Evolutionary conservation across 2,329 filamentous ascomycete species (phyloP).

Genomic region (Arthrobotrys iridis): DNA sequence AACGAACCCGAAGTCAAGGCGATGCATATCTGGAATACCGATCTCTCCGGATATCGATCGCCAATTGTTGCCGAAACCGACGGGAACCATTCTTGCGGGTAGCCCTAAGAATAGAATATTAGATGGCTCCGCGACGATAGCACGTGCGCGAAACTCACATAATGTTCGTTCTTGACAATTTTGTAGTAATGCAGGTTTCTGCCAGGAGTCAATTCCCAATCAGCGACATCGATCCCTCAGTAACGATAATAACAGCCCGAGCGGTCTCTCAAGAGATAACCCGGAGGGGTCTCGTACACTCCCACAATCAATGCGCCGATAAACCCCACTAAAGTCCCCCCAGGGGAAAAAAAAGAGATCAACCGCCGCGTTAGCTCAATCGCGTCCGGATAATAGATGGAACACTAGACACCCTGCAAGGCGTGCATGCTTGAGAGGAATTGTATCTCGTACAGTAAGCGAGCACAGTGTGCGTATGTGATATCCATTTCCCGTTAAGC

Average conservation of each 20-base stretch:
- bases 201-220: slow-evolving; percentile 8
- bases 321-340: slow-evolving; percentile 50
- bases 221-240: slow-evolving; percentile 9
- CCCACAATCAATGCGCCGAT: slow-evolving; percentile 57
- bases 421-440: slow-evolving; percentile 29
- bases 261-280: slow-evolving; percentile 76
- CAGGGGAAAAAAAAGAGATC: no score
- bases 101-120: slow-evolving; percentile 66
- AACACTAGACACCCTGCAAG: slow-evolving; percentile 2
- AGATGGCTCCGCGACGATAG: background rate
- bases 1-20: slow-evolving; percentile 84
- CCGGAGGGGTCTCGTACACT: slow-evolving; percentile 71
- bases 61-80: slow-evolving; percentile 97
- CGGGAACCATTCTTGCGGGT: slow-evolving; percentile 95
- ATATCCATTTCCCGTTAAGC: slow-evolving; percentile 89
- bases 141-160: slow-evolving; percentile 63
- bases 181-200: slow-evolving; percentile 84
- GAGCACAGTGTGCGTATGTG: slow-evolving; percentile 82
- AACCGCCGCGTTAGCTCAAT: slow-evolving; percentile 24
- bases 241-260: slow-evolving; percentile 72
- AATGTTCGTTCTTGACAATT: slow-evolving; percentile 97
- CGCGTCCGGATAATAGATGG: slow-evolving; percentile 55
- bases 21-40: slow-evolving; percentile 97
- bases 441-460: slow-evolving; percentile 74
- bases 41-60: slow-evolving; percentile 94